These are phyloP conservation scores for Henckelia pumila DNA, from an alignment of 257 asterid genomes.

Conservation along the genomic window DNA sequence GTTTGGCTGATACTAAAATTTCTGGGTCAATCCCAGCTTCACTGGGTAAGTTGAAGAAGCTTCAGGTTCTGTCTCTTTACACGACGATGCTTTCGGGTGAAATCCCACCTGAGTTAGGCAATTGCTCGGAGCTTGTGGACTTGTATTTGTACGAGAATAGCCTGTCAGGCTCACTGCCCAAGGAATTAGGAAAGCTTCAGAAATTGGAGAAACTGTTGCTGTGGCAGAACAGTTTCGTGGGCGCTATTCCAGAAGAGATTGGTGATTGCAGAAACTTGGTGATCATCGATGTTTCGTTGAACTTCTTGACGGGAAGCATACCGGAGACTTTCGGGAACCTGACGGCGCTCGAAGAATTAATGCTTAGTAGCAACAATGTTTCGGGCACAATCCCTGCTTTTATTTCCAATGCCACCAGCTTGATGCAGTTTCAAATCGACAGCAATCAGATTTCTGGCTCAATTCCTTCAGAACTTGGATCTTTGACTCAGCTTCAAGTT, in stretches of 20 bases:
- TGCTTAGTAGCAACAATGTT: conserved; percentile 71
- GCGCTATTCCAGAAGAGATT: conserved; percentile 53
- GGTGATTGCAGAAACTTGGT: conserved; percentile 53
- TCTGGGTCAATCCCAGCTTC: conserved; percentile 62
- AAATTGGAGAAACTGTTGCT: conserved; percentile 59
- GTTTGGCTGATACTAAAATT: conserved; percentile 67
- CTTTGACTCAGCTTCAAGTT: conserved; percentile 44
- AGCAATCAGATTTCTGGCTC: conserved; percentile 65
- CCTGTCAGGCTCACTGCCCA: conserved; percentile 60
- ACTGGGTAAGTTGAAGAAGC: conserved; percentile 48
- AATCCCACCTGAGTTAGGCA: conserved; percentile 58
- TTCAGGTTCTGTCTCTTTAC: conserved; percentile 58
- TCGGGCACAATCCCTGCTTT: conserved; percentile 73
- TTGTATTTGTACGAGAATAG: conserved; percentile 58
- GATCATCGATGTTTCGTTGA: conserved; percentile 57
- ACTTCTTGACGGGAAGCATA: conserved; percentile 46
- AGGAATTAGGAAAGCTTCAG: conserved; percentile 60
- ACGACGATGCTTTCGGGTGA: conserved; percentile 70
- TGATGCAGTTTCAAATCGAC: conserved; percentile 66
- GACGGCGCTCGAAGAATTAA: conserved; percentile 57
- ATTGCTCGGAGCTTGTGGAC: conserved; percentile 63
- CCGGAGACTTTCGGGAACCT: conserved; percentile 64
- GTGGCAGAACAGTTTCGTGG: conserved; percentile 65
- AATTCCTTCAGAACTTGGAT: conserved; percentile 60
- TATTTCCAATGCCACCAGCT: conserved; percentile 54